Evolutionary conservation across 108 stramenopile genomes (phyloP).

Genomic region (Chaetoceros tenuissimus): DNA sequence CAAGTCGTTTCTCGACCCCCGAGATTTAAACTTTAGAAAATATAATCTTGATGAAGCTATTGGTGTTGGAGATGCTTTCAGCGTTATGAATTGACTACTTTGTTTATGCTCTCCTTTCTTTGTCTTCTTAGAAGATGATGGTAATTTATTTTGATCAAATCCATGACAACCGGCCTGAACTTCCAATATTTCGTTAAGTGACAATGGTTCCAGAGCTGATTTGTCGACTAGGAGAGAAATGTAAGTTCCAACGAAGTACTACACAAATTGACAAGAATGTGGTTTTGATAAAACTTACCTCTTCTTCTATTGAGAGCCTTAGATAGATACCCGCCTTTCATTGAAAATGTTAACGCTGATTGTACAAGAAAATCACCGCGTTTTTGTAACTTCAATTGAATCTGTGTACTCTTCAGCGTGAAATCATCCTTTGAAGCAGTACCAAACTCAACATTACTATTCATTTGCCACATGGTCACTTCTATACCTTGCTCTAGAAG

Average conservation of each 20-base stretch:
- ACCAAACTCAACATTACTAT: conserved; percentile 47
- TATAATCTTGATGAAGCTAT: conserved; percentile 67
- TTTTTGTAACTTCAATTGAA: conserved; percentile 69
- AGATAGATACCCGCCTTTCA: conserved; percentile 79
- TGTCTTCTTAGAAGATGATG: conserved; percentile 36
- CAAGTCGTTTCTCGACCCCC: conserved; percentile 70
- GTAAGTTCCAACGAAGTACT: background rate
- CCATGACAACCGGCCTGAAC: conserved; percentile 81
- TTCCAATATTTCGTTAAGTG: conserved; percentile 79
- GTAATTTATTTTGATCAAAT: conserved; percentile 73
- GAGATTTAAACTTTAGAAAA: conserved; percentile 76
- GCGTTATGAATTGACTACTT: conserved; percentile 75
- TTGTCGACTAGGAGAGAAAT: conserved; percentile 30
- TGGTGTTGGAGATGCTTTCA: conserved; percentile 77
- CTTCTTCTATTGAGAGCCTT: conserved; percentile 72
- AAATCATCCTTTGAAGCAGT: conserved; percentile 58
- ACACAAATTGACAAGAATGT: background rate
- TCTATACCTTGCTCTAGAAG: conserved; percentile 77
- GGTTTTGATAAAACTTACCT: conserved; percentile 24
- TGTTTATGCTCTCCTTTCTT: conserved; percentile 71
- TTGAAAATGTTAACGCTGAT: conserved; percentile 63
- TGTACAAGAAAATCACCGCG: conserved; percentile 74
- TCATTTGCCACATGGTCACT: conserved; percentile 83
- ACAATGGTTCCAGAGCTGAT: conserved; percentile 72
- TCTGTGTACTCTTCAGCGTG: conserved; percentile 68